These are phyloP conservation scores for Colletotrichum sp. DNA, from an alignment of 2,329 filamentous ascomycete genomes.

Conservation along the genomic window DNA sequence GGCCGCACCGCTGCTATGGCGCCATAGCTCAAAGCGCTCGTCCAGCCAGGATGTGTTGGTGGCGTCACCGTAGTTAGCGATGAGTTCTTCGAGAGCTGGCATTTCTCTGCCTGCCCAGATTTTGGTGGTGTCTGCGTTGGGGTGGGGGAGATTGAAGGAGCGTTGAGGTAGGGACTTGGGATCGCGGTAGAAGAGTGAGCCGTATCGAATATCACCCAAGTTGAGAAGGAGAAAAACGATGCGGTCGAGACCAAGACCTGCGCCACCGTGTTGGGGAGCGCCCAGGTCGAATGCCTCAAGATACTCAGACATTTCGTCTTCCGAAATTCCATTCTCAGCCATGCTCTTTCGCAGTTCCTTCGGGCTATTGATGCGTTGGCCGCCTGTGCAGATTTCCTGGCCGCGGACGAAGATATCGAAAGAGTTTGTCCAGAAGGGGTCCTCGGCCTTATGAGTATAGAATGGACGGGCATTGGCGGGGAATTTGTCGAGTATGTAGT, in stretches of 20 bases:
- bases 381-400: constrained; percentile 90
- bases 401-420: constrained; percentile 95
- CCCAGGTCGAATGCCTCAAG: constrained; percentile 88
- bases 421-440: constrained; percentile 81
- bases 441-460: constrained; percentile 84
- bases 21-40: constrained; percentile 86
- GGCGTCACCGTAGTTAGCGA: constrained; percentile 94
- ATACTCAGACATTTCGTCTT: constrained; percentile 88
- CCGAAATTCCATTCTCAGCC: constrained; percentile 75
- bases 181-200: constrained; percentile 86
- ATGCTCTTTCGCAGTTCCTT: constrained; percentile 78
- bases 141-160: constrained; percentile 73
- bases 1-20: constrained; percentile 83
- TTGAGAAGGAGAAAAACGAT: constrained; percentile 86
- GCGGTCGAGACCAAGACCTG: constrained; percentile 88
- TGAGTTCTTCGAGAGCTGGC: constrained; percentile 83
- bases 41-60: constrained; percentile 95
- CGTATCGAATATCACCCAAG: constrained; percentile 87
- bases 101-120: constrained; percentile 44
- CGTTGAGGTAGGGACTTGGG: constrained; percentile 83
- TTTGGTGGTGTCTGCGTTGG: constrained; percentile 78
- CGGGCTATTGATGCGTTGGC: constrained; percentile 89
- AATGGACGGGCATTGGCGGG: constrained; percentile 84
- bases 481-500: constrained; percentile 95
- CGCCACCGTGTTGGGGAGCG: constrained; percentile 87